Conservation (phyloP, 305 asterid genomes). For the Plantago rigida region DNA sequence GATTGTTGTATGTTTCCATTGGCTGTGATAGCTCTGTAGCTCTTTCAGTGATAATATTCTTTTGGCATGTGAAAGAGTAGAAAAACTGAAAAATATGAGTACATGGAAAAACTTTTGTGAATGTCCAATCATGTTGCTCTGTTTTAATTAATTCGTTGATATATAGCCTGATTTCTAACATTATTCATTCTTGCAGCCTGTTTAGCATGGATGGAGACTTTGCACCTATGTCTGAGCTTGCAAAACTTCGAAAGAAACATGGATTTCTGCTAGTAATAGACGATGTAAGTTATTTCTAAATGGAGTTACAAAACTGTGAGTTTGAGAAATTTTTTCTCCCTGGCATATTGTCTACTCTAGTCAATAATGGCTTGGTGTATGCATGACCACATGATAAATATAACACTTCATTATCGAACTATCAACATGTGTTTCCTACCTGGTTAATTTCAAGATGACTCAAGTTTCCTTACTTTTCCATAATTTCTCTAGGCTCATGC, state of each 20-base stretch:
- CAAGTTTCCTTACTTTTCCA: constrained; percentile 17
- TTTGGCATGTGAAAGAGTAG: neutral
- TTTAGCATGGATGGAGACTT: constrained; percentile 99
- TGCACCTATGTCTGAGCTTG: constrained; percentile 78
- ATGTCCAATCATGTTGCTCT: too few species aligned
- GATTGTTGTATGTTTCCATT: too few species aligned
- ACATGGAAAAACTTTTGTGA: neutral
- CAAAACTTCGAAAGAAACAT: constrained; percentile 73
- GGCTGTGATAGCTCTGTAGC: too few species aligned
- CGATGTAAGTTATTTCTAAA: constrained; percentile 52
- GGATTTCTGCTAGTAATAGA: constrained; percentile 85
- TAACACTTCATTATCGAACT: too few species aligned
- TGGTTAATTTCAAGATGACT: neutral
- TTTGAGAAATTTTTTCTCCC: too few species aligned
- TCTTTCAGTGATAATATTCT: too few species aligned
- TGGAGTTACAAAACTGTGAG: neutral
- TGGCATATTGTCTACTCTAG: too few species aligned
- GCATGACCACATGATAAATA: too few species aligned
- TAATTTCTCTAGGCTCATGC: constrained; percentile 64
- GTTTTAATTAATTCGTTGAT: neutral
- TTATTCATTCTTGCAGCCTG: constrained; percentile 44
- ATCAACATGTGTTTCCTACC: neutral
- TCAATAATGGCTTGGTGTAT: too few species aligned
- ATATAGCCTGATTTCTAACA: constrained; percentile 5
- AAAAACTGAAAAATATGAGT: neutral